phyloP scores from a whole-genome alignment of 176 grass and related monocot species.

The Echinochloa phyllopogon region DNA sequence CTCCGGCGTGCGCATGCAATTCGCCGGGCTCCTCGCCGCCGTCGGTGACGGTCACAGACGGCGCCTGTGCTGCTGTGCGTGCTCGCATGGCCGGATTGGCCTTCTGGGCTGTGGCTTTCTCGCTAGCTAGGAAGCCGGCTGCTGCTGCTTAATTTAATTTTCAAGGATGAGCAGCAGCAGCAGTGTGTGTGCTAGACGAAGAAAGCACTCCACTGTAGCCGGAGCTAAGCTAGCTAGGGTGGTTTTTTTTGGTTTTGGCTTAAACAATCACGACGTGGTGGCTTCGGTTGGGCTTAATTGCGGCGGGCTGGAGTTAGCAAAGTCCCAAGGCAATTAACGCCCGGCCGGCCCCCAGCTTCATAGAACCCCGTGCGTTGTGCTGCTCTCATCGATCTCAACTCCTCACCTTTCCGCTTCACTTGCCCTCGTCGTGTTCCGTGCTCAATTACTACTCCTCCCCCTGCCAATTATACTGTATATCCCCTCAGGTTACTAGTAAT shows the following conservation, averaged over 20 bases:
- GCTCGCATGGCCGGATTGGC: no score
- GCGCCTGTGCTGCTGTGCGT: no score
- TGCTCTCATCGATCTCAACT: neutral
- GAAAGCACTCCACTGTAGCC: neutral
- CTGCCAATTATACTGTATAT: neutral
- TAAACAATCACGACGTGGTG: neutral
- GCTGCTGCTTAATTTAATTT: neutral
- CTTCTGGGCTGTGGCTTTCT: no score
- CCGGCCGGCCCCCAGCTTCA: neutral
- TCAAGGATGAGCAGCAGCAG: neutral
- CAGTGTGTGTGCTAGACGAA: neutral
- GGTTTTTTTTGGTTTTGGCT: neutral
- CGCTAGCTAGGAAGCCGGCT: no score
- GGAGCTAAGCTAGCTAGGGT: no score
- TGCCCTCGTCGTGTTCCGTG: conserved; percentile 31
- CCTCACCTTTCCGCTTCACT: neutral
- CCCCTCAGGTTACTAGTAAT: no score
- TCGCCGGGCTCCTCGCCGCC: no score
- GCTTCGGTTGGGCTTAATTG: conserved; percentile 43
- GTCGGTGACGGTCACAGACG: no score
- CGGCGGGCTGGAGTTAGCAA: conserved; percentile 12
- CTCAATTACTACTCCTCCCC: neutral
- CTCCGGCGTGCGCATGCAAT: no score
- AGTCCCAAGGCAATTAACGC: conserved; percentile 21
- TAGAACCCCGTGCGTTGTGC: conserved; percentile 25